A percentile compares a stretch with the other conserved stretches of the same genome.
Evolutionary conservation across 2,329 filamentous ascomycete genomes (phyloP).

Genomic region (Xylariaceae sp.): DNA sequence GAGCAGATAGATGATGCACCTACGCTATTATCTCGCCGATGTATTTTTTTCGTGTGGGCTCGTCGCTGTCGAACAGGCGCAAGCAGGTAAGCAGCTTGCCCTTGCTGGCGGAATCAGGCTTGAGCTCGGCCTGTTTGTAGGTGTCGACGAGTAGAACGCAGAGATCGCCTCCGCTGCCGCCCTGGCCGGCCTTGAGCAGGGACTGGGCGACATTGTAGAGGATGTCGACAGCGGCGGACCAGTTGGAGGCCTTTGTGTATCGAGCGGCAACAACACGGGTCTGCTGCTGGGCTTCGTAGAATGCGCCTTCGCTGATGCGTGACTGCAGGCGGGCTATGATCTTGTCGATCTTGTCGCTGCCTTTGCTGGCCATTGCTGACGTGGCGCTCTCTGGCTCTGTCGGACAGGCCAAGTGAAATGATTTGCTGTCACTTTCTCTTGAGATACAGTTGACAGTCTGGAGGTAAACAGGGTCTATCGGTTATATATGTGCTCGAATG

Average conservation of each 20-base stretch:
- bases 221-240: slow-evolving; percentile 80
- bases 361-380: slow-evolving; percentile 30
- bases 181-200: slow-evolving; percentile 87
- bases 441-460: too few relatives aligned
- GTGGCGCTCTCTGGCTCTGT: slow-evolving; percentile 2
- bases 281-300: slow-evolving; percentile 98
- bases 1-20: slow-evolving; percentile 27
- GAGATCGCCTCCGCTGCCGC: slow-evolving; percentile 87
- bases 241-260: slow-evolving; percentile 86
- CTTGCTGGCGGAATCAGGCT: slow-evolving; percentile 71
- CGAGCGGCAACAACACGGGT: slow-evolving; percentile 91
- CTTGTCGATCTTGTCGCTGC: slow-evolving; percentile 49
- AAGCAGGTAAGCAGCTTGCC: slow-evolving; percentile 75
- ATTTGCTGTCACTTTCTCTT: too few relatives aligned
- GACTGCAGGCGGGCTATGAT: slow-evolving; percentile 70
- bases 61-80: slow-evolving; percentile 74
- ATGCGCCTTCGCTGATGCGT: slow-evolving; percentile 87
- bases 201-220: slow-evolving; percentile 80
- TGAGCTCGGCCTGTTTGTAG: slow-evolving; percentile 81
- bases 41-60: slow-evolving; percentile 91
- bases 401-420: neutral
- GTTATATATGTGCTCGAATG: too few relatives aligned
- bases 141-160: slow-evolving; percentile 86
- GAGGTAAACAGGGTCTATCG: too few relatives aligned
- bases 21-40: slow-evolving; percentile 79